Base-by-base conservation (phyloP, 2,329 filamentous ascomycete species). In the Alternaria sp. region DNA sequence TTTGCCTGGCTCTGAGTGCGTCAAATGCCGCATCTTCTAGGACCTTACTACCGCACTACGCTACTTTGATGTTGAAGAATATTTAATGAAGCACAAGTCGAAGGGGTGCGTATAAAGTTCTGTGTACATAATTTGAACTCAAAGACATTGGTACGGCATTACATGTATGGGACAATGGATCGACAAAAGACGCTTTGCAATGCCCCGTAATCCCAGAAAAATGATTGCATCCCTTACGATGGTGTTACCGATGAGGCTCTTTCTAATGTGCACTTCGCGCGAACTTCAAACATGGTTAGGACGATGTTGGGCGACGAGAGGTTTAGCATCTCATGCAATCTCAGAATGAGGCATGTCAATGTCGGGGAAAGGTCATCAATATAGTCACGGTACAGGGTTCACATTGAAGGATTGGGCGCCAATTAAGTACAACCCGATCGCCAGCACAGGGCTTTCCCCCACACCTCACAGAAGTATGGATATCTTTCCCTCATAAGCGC, bases 401-500 rank as follows among this genome's bases (percentile, higher is more conserved):
- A 60, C 55, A 72, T 75, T 76, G 59, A 70, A 69, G 69, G 68
- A 72, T 60, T 80, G 90, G 88, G 89, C 45, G 89, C 93, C 92
- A 89, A 83, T 94, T 79, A 96, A 94, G 92, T 92, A 87, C 87
- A 65, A 88, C 90, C 89, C 86, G 85, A 72, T 86, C 86, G 85
- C 86, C 84, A 88, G 85, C 88, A 95, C 93, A 97, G 93, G 94
- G 94, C 94, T 93, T 97, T 98, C 94, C 93, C 93, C 92, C 89
- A 81, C 78, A 72, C 61, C 60, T 56, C 50, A 51, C 44, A 49
- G 13, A 70, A 71, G 80, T 79, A 81, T 86, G 92, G 90, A 68
- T 97, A 93, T 98, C 94, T 98, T 98, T 98, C 94, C 94, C 93
- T 97, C 93, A 90, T 97, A 85, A 97, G 93, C 90, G 88, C 89